Base-by-base conservation (phyloP, 768 basidiomycete genomes). In the Suillus alpinus region DNA sequence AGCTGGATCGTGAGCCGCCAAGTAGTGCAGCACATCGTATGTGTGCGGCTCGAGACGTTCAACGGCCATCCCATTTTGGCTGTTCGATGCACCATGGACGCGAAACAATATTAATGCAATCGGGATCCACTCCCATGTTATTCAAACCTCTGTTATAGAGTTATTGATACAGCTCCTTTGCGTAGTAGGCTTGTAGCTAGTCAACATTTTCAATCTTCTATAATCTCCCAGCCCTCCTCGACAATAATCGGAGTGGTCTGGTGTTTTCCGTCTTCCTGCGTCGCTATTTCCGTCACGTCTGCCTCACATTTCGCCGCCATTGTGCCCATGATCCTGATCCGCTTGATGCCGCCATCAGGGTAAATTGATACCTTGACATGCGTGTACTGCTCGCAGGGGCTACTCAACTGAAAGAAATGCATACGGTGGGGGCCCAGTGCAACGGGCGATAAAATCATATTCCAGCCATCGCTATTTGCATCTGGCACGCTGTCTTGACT, bases 331-430 rank as follows among this genome's bases (percentile, higher is more conserved):
- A 97, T 74, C 61, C 97, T 85, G 20, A 99, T 79, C 31, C 97
- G 85, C 76, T 98, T 98, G 69, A 98, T 76, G 26, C 97, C 97
- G 44, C 97, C 97, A 68, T 99, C 96, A 1, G 97, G 97, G 71
- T 90, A 84, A 66, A 97, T 96, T 20, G 91, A 92, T 62, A 97
- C 76, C 66, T 87, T 86, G 60, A 98, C 83, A 73, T 99, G 96
- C 10, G 87, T 94, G 72, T 86, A 95, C 26, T 78, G 71, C 60
- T 73, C 74, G 14, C 76, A 83, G 56, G 80, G 75, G 18, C 83
- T 80, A 69, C 87, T 83, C 61, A 96, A 79, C 69, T 91, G 89
- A 77, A 97, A 94, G 73, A 83, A 91, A 71, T 97, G 95, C 71
- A 91, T 88, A 65, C 88, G 80, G 77, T 98, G 88, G 4, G 97